Evolutionary conservation across 2,329 filamentous ascomycete species (phyloP).

Genomic region (Parasarocladium wereldwijsianum): DNA sequence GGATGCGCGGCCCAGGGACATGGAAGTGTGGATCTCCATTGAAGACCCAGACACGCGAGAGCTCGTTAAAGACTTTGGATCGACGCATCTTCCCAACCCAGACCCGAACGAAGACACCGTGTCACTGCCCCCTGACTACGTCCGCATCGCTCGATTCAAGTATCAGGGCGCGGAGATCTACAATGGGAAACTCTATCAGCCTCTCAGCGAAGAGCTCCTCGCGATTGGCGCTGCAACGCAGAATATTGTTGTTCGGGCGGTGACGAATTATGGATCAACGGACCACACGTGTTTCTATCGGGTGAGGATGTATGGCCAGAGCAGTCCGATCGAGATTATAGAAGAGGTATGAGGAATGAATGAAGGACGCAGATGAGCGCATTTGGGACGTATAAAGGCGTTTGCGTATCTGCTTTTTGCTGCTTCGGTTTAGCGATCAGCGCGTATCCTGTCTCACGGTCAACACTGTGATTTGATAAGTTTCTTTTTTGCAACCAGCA

Average conservation of each 20-base stretch:
- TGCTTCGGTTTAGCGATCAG: no score
- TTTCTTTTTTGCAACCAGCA: no score
- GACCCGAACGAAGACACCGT: constrained; percentile 11
- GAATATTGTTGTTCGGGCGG: constrained; percentile 37
- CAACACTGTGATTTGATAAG: no score
- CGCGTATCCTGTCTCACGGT: no score
- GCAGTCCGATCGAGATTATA: background rate
- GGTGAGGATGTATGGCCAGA: constrained; percentile 38
- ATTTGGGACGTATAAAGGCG: no score
- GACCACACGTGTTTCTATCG: constrained; percentile 54
- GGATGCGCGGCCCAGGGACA: constrained; percentile 45
- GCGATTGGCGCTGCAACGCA: constrained; percentile 32
- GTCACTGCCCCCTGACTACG: constrained; percentile 23
- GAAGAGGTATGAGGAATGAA: background rate
- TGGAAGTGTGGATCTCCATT: constrained; percentile 56
- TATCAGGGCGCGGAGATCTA: constrained; percentile 31
- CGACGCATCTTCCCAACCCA: constrained; percentile 20
- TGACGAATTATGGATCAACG: constrained; percentile 41
- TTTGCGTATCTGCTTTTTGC: no score
- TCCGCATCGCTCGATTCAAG: constrained; percentile 42
- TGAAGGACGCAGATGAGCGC: no score
- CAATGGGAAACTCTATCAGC: constrained; percentile 36
- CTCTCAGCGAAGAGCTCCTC: constrained; percentile 33
- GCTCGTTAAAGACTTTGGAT: constrained; percentile 27
- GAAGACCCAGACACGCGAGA: constrained; percentile 26